Evolutionary conservation across 2,329 filamentous ascomycete genomes (phyloP).

Genomic region (Septoria linicola): DNA sequence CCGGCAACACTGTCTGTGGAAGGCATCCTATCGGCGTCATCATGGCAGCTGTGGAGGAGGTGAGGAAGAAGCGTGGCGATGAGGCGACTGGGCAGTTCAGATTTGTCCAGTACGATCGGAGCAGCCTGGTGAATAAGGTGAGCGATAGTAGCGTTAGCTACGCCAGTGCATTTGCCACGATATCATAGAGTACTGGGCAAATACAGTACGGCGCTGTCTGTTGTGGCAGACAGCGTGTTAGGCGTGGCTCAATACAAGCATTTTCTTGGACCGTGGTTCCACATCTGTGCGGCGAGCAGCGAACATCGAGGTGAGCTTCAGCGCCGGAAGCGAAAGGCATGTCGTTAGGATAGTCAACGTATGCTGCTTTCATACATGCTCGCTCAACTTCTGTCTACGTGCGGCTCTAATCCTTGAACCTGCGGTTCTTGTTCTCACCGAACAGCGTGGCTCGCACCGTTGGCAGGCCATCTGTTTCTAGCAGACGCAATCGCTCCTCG

Average conservation of each 20-base stretch:
- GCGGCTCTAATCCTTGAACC: conserved; percentile 75
- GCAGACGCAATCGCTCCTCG: conserved; percentile 80
- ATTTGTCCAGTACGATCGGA: conserved; percentile 85
- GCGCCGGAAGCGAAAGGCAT: too few relatives aligned
- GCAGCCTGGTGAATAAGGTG: conserved; percentile 66
- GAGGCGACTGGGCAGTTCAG: conserved; percentile 54
- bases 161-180: conserved; percentile 81
- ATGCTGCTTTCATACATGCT: too few relatives aligned
- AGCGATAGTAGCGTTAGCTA: conserved; percentile 90
- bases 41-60: conserved; percentile 79
- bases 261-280: too few relatives aligned
- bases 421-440: conserved; percentile 91
- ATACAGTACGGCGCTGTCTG: too few relatives aligned
- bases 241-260: too few relatives aligned
- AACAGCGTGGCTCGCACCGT: conserved; percentile 83
- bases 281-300: too few relatives aligned
- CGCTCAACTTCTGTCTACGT: background rate
- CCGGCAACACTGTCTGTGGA: conserved; percentile 90
- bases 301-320: too few relatives aligned
- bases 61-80: conserved; percentile 41
- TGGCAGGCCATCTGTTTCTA: conserved; percentile 82
- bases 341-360: too few relatives aligned
- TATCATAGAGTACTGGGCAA: too few relatives aligned
- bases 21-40: conserved; percentile 90
- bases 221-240: too few relatives aligned